These are phyloP conservation scores for Hymenoscyphus scutula DNA, from an alignment of 2,329 filamentous ascomycete genomes.

Conservation along the genomic window DNA sequence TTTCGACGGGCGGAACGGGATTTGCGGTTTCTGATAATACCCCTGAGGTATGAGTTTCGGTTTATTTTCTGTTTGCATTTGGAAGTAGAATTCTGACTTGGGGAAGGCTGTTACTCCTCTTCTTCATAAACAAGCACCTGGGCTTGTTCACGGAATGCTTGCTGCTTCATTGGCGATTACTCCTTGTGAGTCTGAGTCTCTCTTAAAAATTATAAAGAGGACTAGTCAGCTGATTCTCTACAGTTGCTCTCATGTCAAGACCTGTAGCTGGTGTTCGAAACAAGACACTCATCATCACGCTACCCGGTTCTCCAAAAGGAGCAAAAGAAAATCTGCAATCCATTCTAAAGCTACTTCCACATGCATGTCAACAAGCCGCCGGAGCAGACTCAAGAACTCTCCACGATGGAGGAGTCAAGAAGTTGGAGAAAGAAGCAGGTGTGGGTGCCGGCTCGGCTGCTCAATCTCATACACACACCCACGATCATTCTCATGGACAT, in stretches of 20 bases:
- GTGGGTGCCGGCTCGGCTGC: slow-evolving; percentile 38
- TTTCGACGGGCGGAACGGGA: slow-evolving; percentile 90
- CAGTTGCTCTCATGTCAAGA: slow-evolving; percentile 94
- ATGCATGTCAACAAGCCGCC: slow-evolving; percentile 88
- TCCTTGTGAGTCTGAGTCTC: slow-evolving; percentile 66
- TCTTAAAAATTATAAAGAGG: not conserved
- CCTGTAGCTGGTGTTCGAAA: slow-evolving; percentile 87
- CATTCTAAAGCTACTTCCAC: slow-evolving; percentile 84
- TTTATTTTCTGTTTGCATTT: not conserved
- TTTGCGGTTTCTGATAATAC: slow-evolving; percentile 84
- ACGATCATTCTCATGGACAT: slow-evolving; percentile 45
- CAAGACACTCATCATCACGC: slow-evolving; percentile 77
- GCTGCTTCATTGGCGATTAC: slow-evolving; percentile 80
- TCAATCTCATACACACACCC: slow-evolving; percentile 49
- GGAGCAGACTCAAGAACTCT: slow-evolving; percentile 77
- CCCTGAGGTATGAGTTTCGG: slow-evolving; percentile 64
- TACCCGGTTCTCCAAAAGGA: slow-evolving; percentile 93
- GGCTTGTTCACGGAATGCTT: slow-evolving; percentile 94
- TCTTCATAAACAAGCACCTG: slow-evolving; percentile 81
- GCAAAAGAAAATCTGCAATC: slow-evolving; percentile 91
- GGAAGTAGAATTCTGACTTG: slow-evolving; percentile 10
- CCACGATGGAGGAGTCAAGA: slow-evolving; percentile 78
- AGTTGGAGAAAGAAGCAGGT: slow-evolving; percentile 80
- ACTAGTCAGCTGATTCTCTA: slow-evolving; percentile 26
- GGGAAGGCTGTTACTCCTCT: slow-evolving; percentile 71